Percentiles rank a stretch among this genome's conserved stretches.
These are phyloP conservation scores for Neurospora hispaniola DNA, from an alignment of 495 filamentous ascomycete genomes.

Conservation along the genomic window DNA sequence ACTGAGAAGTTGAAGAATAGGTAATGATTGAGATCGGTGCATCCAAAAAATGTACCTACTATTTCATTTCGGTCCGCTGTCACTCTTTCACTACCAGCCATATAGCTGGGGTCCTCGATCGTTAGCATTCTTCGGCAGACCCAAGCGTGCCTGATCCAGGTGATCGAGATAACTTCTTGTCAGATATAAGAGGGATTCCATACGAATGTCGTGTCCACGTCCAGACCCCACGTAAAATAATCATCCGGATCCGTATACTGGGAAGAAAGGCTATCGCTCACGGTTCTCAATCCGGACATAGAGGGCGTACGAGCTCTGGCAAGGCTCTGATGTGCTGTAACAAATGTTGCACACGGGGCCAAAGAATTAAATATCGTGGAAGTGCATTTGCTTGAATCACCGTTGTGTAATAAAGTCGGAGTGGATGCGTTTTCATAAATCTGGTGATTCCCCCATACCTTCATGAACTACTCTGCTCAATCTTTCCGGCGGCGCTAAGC, in stretches of 20 bases:
- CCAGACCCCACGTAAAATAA: neutral
- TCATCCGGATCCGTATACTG: neutral
- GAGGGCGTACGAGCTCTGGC: neutral
- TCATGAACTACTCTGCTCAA: neutral
- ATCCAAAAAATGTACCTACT: too few species aligned
- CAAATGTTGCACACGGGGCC: neutral
- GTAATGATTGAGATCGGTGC: too few species aligned
- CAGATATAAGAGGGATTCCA: neutral
- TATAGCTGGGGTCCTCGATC: too few species aligned
- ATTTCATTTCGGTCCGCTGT: neutral
- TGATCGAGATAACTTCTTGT: neutral
- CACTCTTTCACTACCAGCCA: neutral
- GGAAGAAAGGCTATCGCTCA: neutral
- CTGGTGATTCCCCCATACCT: neutral
- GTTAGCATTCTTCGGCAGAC: neutral
- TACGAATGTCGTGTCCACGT: neutral
- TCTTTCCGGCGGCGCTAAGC: neutral
- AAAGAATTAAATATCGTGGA: neutral
- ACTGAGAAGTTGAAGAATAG: neutral
- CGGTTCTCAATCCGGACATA: neutral
- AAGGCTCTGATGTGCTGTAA: neutral
- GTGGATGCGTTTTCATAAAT: neutral
- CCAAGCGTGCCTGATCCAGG: neutral
- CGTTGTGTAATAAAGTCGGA: neutral
- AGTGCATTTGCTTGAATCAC: neutral